A percentile compares a stretch with the other conserved stretches of the same genome.
Evolutionary conservation across 176 grass and related monocot genomes (phyloP).

Genomic region (Oryza meyeriana): DNA sequence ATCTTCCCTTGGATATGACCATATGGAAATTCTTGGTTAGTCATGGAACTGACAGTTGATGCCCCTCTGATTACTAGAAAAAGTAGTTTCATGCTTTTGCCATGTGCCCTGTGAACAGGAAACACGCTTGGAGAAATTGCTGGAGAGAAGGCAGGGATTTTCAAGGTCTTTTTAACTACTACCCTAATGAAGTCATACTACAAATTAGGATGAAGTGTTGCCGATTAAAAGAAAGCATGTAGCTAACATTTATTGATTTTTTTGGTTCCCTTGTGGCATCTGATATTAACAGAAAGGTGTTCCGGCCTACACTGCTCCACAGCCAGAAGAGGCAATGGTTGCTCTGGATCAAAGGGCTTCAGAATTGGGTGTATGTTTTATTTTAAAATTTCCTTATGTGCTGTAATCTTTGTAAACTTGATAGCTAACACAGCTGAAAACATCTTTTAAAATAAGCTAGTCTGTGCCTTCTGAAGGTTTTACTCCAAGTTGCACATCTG

Average conservation of each 20-base stretch:
- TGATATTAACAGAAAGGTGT: conserved; percentile 62
- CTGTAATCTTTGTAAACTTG: conserved; percentile 3
- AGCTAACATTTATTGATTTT: neutral
- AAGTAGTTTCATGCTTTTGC: conserved; percentile 29
- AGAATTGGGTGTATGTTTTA: conserved; percentile 75
- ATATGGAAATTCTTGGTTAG: conserved; percentile 96
- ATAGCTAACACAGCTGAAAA: neutral
- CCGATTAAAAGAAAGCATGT: neutral
- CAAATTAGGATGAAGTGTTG: neutral
- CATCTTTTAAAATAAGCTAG: conserved; percentile 21
- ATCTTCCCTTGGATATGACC: conserved; percentile 86
- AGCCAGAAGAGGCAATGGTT: conserved; percentile 85
- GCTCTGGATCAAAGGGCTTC: conserved; percentile 68
- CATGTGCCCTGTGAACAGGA: conserved; percentile 45
- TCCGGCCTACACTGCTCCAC: conserved; percentile 68
- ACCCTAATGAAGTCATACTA: neutral
- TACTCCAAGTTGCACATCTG: conserved; percentile 68
- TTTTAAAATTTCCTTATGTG: neutral
- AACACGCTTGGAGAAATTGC: conserved; percentile 77
- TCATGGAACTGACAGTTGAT: conserved; percentile 22
- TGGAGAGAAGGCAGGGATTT: conserved; percentile 84
- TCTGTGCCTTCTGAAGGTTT: conserved; percentile 56
- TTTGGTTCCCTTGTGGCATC: neutral
- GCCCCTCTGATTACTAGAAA: neutral
- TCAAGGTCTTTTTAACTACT: conserved; percentile 49